Conservation (phyloP, 2,329 filamentous ascomycete species). For the Juglanconis oblonga region DNA sequence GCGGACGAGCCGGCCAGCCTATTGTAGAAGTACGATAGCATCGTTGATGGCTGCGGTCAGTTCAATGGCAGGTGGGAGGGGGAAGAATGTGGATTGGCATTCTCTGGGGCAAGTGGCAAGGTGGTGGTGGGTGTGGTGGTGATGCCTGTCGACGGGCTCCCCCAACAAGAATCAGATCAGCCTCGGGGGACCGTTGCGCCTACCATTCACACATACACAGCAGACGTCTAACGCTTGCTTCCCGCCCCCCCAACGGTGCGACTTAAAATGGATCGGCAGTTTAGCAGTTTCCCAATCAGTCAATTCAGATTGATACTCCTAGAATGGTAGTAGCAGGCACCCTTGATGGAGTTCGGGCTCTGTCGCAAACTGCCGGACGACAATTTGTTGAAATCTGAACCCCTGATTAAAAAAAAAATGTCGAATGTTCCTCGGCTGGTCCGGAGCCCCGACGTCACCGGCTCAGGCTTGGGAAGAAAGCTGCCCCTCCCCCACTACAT, state of each 20-base stretch:
- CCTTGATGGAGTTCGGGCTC: neutral
- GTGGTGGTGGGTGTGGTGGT: neutral
- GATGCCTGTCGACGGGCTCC: neutral
- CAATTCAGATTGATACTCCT: neutral
- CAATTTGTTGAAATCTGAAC: neutral
- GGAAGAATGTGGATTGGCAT: neutral
- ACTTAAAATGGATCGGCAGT: neutral
- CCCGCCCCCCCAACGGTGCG: too few relatives aligned
- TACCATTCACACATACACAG: neutral
- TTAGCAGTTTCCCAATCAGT: neutral
- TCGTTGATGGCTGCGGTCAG: conserved; percentile 16
- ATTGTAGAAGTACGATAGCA: conserved; percentile 30
- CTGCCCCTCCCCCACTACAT: neutral
- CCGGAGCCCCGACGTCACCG: neutral
- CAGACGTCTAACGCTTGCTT: too few relatives aligned
- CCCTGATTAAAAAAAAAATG: neutral
- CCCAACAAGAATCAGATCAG: neutral
- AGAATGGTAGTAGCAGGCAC: neutral
- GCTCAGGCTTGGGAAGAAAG: neutral
- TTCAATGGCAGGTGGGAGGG: neutral
- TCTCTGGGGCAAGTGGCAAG: neutral
- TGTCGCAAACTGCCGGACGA: neutral
- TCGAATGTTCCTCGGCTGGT: neutral
- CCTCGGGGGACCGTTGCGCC: neutral
- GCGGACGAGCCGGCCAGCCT: conserved; percentile 23